Evolutionary conservation across 164 flowering plant genomes (phyloP), one percentile per base, ranked within the genome.

Genomic region (Nymphaea colorata): DNA sequence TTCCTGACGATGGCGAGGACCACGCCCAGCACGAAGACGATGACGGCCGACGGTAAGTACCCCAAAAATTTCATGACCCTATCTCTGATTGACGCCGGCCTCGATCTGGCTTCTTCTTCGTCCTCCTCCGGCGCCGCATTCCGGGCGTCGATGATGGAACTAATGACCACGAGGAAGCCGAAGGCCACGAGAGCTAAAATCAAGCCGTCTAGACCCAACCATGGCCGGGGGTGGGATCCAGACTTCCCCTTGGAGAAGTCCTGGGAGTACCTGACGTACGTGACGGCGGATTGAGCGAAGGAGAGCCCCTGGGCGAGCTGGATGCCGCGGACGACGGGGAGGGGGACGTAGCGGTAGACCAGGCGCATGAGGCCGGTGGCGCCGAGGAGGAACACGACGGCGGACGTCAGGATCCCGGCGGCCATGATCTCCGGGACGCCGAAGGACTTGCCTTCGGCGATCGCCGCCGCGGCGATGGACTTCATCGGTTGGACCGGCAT

Each of bases 401-500:
- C 90, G 0, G 76, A 85, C 1, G 98, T 88, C 65, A 76, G 77
- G 7, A 93, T 88, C 12, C 98, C 98, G 5, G 96, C 90, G 0
- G 95, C 89, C 92, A 90, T 84, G 47, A 88, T 81, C 73, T 93
- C 93, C 3, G 98, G 95, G 61, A 90, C 75, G 57, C 78, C 77
- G 59, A 93, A 90, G 14, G 70, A 72, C 0, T 82, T 17, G 11
- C 72, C 70, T n/a, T 51, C 70, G 16, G 96, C 76, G 18, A 90
- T 81, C 3, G 98, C 96, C 3, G 74, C 92, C 3, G 98, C 96
- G 0, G 98, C 89, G 3, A 93, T 93, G 2, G 95, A 81, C 73
- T 93, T 93, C 98, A 93, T 93, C 45, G 98, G 98, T 72, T 93
- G 98, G 61, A 93, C 96, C 0, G 98, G 98, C 98, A 93, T 90